phyloP scores from a whole-genome alignment of 129 eudicot species.

The Pittosporum tobira region DNA sequence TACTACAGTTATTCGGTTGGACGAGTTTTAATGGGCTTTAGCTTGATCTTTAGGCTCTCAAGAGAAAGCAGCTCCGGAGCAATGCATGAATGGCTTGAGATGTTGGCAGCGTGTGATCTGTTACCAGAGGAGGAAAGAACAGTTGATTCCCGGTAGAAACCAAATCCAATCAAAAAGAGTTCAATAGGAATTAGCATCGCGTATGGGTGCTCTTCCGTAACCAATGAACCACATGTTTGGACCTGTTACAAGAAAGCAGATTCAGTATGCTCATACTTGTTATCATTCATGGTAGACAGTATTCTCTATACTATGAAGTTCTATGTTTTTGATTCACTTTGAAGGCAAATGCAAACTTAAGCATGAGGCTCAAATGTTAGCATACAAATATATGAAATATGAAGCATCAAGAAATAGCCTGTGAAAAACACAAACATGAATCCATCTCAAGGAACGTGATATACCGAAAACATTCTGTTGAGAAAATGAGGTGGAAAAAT shows the following conservation, averaged over 20 bases:
- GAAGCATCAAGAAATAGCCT: too few species aligned
- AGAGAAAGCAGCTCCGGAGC: constrained; percentile 15
- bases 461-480: too few species aligned
- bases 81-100: background rate
- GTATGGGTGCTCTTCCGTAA: constrained; percentile 16
- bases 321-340: too few species aligned
- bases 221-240: constrained; percentile 14
- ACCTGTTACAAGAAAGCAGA: background rate
- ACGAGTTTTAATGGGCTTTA: constrained; percentile 17
- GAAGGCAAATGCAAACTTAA: too few species aligned
- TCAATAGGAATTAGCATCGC: constrained; percentile 17
- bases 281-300: too few species aligned
- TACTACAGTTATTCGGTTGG: background rate
- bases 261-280: too few species aligned
- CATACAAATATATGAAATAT: too few species aligned
- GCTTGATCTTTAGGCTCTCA: constrained; percentile 11
- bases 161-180: constrained; percentile 13
- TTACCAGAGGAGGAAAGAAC: background rate
- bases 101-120: background rate
- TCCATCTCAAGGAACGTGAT: too few species aligned
- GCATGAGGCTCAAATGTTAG: too few species aligned
- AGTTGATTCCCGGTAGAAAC: constrained; percentile 1
- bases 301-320: too few species aligned
- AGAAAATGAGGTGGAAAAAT: too few species aligned
- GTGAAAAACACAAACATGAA: too few species aligned